Percentiles rank a stretch among this genome's conserved stretches.
These are phyloP conservation scores for Lactarius quietus DNA, from an alignment of 768 basidiomycete species.

Conservation along the genomic window DNA sequence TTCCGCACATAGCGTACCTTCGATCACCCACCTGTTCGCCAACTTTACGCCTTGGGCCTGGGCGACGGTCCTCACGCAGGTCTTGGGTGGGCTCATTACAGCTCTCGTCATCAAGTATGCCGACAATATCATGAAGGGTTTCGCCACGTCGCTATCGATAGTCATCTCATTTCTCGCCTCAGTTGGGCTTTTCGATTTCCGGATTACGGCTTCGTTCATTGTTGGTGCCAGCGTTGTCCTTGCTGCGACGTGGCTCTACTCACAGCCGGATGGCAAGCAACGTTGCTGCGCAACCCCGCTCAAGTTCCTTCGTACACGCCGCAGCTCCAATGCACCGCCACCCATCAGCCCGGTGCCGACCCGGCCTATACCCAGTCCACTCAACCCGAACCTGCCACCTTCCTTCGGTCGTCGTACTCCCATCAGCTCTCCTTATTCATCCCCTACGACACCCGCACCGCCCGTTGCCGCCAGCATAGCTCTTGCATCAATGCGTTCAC, in stretches of 20 bases:
- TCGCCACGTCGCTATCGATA: constrained; percentile 92
- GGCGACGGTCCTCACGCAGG: constrained; percentile 85
- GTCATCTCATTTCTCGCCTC: constrained; percentile 93
- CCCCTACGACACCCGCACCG: constrained; percentile 25
- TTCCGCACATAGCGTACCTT: constrained; percentile 32
- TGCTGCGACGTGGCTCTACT: constrained; percentile 89
- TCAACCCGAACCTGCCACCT: constrained; percentile 11
- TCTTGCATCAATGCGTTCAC: constrained; percentile 23
- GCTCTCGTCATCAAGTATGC: constrained; percentile 94
- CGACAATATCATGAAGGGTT: constrained; percentile 90
- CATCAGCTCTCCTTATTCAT: constrained; percentile 23
- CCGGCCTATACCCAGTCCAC: constrained; percentile 19
- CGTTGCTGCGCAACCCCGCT: constrained; percentile 6
- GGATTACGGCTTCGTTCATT: constrained; percentile 80
- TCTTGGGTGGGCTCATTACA: constrained; percentile 87
- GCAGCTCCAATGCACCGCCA: constrained; percentile 19
- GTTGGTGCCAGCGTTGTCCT: constrained; percentile 83
- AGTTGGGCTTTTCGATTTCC: constrained; percentile 85
- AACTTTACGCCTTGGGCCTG: constrained; percentile 92
- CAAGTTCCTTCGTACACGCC: constrained; percentile 24
- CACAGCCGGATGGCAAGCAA: constrained; percentile 48
- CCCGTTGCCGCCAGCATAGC: constrained; percentile 1
- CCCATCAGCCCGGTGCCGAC: constrained; percentile 21
- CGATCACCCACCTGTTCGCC: constrained; percentile 58
- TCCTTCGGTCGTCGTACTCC: constrained; percentile 26